These are phyloP conservation scores for Suillus hirtellus DNA, from an alignment of 768 basidiomycete genomes.

Conservation along the genomic window DNA sequence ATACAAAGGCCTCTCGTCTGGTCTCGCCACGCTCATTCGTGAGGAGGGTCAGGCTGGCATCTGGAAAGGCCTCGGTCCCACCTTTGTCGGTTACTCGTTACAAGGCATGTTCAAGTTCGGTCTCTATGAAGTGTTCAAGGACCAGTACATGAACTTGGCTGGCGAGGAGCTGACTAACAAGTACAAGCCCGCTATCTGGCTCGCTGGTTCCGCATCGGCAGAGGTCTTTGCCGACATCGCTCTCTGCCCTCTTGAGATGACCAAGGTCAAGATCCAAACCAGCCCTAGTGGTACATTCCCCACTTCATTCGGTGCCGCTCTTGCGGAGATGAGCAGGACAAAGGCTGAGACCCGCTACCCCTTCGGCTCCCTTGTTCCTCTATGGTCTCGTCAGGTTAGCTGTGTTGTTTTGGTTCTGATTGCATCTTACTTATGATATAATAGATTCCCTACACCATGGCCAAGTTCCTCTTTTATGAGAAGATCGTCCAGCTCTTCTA, in stretches of 20 bases:
- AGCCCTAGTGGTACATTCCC: conserved; percentile 77
- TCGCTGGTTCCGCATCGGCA: conserved; percentile 90
- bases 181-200: conserved; percentile 91
- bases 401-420: neutral
- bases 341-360: conserved; percentile 78
- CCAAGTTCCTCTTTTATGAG: conserved; percentile 97
- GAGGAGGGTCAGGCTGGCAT: conserved; percentile 86
- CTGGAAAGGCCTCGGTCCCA: conserved; percentile 95
- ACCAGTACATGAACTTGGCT: conserved; percentile 83
- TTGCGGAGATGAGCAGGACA: conserved; percentile 66
- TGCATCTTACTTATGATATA: neutral
- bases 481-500: conserved; percentile 86
- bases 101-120: conserved; percentile 99
- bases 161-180: conserved; percentile 79
- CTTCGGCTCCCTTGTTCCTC: conserved; percentile 81
- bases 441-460: conserved; percentile 97
- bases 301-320: conserved; percentile 66
- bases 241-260: conserved; percentile 93
- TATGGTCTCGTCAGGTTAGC: conserved; percentile 84
- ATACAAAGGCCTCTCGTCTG: conserved; percentile 65
- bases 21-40: conserved; percentile 63
- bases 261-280: conserved; percentile 90
- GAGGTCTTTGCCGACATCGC: conserved; percentile 97
- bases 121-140: conserved; percentile 97
- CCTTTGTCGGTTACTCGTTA: conserved; percentile 89